Percentiles rank a stretch among this genome's conserved stretches.
Conservation (phyloP, 176 grass and related monocot species). For the Aechmea fasciata region DNA sequence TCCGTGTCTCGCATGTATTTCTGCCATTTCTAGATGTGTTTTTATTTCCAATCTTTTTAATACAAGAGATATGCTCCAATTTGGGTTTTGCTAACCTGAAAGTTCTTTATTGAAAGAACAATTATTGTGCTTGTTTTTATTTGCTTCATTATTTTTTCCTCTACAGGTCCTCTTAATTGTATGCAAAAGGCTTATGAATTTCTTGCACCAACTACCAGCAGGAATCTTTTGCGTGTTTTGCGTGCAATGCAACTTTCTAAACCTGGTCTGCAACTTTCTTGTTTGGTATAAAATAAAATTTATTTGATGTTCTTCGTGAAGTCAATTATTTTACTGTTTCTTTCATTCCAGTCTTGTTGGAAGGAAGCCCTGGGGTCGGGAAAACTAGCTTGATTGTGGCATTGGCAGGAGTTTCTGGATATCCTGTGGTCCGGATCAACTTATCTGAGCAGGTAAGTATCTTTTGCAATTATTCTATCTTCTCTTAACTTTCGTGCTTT, state of each 20-base stretch:
- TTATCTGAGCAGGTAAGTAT: slow-evolving; percentile 66
- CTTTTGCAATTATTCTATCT: neutral
- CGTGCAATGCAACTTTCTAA: slow-evolving; percentile 87
- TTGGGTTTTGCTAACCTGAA: too few species aligned
- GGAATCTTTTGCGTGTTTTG: slow-evolving; percentile 78
- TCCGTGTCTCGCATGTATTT: too few species aligned
- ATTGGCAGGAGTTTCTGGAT: slow-evolving; percentile 66
- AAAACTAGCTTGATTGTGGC: slow-evolving; percentile 88
- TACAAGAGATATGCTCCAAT: too few species aligned
- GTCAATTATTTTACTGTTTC: neutral
- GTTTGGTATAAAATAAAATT: neutral
- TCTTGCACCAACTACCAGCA: slow-evolving; percentile 65
- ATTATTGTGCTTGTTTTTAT: neutral
- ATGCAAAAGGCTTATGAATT: slow-evolving; percentile 57
- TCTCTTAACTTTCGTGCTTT: neutral
- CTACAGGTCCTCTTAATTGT: slow-evolving; percentile 31
- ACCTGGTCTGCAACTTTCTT: slow-evolving; percentile 28
- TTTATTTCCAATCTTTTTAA: too few species aligned
- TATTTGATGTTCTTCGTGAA: neutral
- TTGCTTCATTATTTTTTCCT: neutral
- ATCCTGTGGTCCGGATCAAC: slow-evolving; percentile 83
- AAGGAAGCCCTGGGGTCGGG: slow-evolving; percentile 96
- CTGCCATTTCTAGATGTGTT: too few species aligned
- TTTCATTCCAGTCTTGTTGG: slow-evolving; percentile 52
- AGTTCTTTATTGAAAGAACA: neutral